Percentiles rank a stretch among this genome's conserved stretches.
Evolutionary conservation across 1,284 basidiomycete genomes (phyloP).

Genomic region (Coriolopsis trogii): DNA sequence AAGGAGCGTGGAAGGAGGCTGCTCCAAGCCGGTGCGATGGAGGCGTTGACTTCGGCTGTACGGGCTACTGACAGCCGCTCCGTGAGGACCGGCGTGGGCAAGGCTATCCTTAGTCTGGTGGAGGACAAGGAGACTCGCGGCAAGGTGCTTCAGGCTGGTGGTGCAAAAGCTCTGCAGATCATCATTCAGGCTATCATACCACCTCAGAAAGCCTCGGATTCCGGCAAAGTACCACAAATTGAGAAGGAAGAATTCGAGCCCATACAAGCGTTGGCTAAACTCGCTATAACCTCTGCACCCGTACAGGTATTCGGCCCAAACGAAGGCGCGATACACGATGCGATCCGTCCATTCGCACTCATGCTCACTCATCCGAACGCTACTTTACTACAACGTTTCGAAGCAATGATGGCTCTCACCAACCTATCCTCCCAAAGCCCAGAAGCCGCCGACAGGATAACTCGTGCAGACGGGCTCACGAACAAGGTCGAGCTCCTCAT

Average conservation of each 20-base stretch:
- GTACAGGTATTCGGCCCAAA: conserved; percentile 88
- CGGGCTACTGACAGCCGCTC: conserved; percentile 58
- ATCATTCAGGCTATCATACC: conserved; percentile 53
- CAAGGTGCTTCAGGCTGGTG: conserved; percentile 82
- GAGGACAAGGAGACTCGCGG: conserved; percentile 81
- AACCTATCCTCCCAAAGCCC: conserved; percentile 86
- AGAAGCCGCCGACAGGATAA: conserved; percentile 67
- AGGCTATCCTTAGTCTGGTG: conserved; percentile 70
- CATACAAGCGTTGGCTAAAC: conserved; percentile 90
- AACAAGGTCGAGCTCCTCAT: conserved; percentile 80
- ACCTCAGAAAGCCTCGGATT: conserved; percentile 27
- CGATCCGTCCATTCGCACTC: conserved; percentile 75
- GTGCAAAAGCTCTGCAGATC: conserved; percentile 69
- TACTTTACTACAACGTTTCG: conserved; percentile 84
- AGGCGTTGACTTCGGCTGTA: conserved; percentile 62
- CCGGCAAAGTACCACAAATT: conserved; percentile 32
- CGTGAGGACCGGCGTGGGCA: conserved; percentile 51
- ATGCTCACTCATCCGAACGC: conserved; percentile 72
- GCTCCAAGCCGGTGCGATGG: conserved; percentile 63
- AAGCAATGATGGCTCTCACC: conserved; percentile 93
- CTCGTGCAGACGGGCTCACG: conserved; percentile 61
- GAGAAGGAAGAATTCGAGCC: conserved; percentile 62
- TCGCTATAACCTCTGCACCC: conserved; percentile 90
- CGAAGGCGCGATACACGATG: conserved; percentile 76
- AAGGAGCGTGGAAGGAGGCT: conserved; percentile 58